Evolutionary conservation across 139 green algal species (phyloP).

Genomic region (Tetradesmus obliquus): DNA sequence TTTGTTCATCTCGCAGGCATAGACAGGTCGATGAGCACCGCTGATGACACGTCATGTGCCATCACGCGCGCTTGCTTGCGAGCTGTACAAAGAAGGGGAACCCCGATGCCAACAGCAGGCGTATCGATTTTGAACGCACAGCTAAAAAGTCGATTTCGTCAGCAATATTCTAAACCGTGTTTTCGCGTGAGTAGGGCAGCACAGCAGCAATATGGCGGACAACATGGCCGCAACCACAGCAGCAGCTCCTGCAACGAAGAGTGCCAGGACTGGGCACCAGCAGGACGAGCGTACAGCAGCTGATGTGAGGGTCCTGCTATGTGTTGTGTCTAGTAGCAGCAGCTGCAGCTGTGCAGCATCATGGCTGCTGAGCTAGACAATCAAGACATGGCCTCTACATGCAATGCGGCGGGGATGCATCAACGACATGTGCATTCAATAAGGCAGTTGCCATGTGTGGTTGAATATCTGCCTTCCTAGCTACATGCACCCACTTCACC

Average conservation of each 20-base stretch:
- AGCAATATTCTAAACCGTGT: neutral
- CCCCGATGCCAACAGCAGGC: neutral
- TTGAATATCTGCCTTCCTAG: no score
- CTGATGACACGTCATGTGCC: neutral
- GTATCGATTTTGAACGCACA: no score
- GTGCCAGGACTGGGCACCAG: neutral
- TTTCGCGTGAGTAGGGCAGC: neutral
- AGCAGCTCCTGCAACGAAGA: constrained; percentile 7
- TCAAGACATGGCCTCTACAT: no score
- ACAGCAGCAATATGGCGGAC: constrained; percentile 12
- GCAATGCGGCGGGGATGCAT: no score
- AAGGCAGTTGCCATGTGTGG: no score
- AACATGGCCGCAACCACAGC: constrained; percentile 17
- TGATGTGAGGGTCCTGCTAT: neutral
- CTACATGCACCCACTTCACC: no score
- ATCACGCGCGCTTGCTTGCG: neutral
- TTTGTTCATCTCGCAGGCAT: neutral
- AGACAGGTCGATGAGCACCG: neutral
- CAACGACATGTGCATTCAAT: no score
- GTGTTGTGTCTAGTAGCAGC: neutral
- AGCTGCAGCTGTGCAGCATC: neutral
- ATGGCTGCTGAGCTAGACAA: neutral
- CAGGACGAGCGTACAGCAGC: constrained; percentile 6
- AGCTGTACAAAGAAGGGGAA: neutral
- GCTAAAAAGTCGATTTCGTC: no score